Base-by-base conservation (phyloP, 345 rosid genomes). In the Ceriops zippeliana region DNA sequence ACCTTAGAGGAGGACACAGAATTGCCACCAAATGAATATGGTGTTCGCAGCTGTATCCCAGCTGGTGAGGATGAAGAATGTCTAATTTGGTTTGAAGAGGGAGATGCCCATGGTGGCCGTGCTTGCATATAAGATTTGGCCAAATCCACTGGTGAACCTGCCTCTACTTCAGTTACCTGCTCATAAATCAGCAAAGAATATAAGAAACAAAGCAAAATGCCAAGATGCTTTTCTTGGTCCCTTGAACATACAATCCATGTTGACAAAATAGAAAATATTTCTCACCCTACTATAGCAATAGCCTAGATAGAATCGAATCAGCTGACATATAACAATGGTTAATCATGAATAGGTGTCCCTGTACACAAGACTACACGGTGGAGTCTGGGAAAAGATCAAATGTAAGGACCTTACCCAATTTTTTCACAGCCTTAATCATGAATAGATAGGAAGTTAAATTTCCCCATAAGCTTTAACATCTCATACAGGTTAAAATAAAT, bases 101-200 rank as follows among this genome's bases (percentile, higher is more conserved):
- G 91, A 68, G 98, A 91, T 60, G 91, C 85, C 95, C 95, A 87
- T 16, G 89, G 79, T 52, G 86, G 85, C 58, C 91, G 86, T 49
- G 78, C 78, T 75, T 31, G 89, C 97, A 91, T 93, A 76, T 79
- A 93, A 32, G 89, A 85, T 85, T 81, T 91, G 76, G 96, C 97
- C 81, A 89, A 37, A 62, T 88, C 89, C 60, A 82, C 93, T 13
- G 97, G 98, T 52, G 96, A 91, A 32, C 90, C 89, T 22, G 46
- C 75, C 71, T 87, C 90, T 67, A 74, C 86, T 74, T 81, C 88
- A 54, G 68, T 64, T 26, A 71, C 81, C 99, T 88, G 86, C 59
- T 9, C 64, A 70, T 9, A 54, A 27, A 54, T 15, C 11, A 26
- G 26, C 46, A 21, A 35, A 4, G 10, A 10, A 26, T 10, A 52